These are phyloP conservation scores for Adansonia digitata DNA, from an alignment of 345 rosid species.

Conservation along the genomic window DNA sequence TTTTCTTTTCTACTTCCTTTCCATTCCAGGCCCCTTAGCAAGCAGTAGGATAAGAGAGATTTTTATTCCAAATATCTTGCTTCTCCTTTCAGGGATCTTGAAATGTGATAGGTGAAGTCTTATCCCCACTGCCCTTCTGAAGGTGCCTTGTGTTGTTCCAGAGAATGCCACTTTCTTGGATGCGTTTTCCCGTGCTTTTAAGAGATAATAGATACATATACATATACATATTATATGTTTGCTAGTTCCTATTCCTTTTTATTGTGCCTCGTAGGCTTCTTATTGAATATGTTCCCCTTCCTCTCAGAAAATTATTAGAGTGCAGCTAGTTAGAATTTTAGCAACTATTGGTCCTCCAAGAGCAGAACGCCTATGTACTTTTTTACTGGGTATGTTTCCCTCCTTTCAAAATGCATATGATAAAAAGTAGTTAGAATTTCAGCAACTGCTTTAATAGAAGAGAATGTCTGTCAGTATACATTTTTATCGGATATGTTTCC, in stretches of 20 bases:
- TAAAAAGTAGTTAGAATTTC: background rate
- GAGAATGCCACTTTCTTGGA: background rate
- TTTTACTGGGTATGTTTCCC: background rate
- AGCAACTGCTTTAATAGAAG: background rate
- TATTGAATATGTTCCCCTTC: background rate
- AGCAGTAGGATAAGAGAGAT: slow-evolving; percentile 12
- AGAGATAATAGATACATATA: too few species aligned
- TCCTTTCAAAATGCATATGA: background rate
- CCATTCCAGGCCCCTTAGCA: slow-evolving; percentile 10
- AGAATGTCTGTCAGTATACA: background rate
- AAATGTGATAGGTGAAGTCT: slow-evolving; percentile 28
- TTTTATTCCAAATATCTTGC: slow-evolving; percentile 19
- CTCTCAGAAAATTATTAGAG: background rate
- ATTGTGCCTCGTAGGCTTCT: background rate
- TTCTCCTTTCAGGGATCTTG: slow-evolving; percentile 11
- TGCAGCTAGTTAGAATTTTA: background rate
- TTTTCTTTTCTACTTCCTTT: background rate
- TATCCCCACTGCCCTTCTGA: background rate
- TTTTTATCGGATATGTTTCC: background rate
- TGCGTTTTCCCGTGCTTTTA: background rate
- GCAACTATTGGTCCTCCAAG: background rate
- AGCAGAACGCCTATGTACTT: background rate
- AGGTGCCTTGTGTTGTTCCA: background rate
- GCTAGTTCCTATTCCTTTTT: background rate
- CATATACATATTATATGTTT: background rate